phyloP scores from a whole-genome alignment of 768 basidiomycete species.

The Lentinula detonsa region DNA sequence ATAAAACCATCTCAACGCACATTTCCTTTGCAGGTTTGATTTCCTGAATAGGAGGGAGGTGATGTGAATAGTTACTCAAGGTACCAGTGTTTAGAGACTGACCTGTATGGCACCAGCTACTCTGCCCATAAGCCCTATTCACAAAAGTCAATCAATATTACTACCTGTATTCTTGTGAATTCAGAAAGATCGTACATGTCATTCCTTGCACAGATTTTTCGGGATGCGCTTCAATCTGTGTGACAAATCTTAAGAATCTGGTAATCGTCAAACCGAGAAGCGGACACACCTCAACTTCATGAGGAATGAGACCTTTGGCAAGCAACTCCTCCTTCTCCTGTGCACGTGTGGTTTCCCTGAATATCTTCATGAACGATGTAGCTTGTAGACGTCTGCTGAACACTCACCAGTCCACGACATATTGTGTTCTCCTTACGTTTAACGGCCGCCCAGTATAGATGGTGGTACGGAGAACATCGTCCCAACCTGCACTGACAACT shows the following conservation, averaged over 20 bases:
- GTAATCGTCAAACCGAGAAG: neutral
- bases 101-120: conserved; percentile 68
- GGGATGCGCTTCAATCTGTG: conserved; percentile 49
- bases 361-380: neutral
- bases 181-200: conserved; percentile 40
- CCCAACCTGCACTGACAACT: conserved; percentile 64
- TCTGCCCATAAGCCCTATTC: conserved; percentile 70
- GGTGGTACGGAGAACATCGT: conserved; percentile 65
- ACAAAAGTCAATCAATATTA: neutral
- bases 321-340: conserved; percentile 55
- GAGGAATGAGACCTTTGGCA: conserved; percentile 64
- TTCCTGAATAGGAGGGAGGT: conserved; percentile 35
- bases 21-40: conserved; percentile 84
- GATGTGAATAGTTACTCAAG: conserved; percentile 1
- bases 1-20: conserved; percentile 33
- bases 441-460: conserved; percentile 78
- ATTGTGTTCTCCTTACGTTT: conserved; percentile 76
- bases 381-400: conserved; percentile 1
- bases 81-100: conserved; percentile 14
- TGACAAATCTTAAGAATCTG: neutral
- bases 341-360: conserved; percentile 57
- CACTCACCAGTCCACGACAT: conserved; percentile 65
- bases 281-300: conserved; percentile 48
- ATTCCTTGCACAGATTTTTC: conserved; percentile 56
- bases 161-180: neutral